phyloP scores from a whole-genome alignment of 2,329 filamentous ascomycete species.

The Cercospora citrullina region DNA sequence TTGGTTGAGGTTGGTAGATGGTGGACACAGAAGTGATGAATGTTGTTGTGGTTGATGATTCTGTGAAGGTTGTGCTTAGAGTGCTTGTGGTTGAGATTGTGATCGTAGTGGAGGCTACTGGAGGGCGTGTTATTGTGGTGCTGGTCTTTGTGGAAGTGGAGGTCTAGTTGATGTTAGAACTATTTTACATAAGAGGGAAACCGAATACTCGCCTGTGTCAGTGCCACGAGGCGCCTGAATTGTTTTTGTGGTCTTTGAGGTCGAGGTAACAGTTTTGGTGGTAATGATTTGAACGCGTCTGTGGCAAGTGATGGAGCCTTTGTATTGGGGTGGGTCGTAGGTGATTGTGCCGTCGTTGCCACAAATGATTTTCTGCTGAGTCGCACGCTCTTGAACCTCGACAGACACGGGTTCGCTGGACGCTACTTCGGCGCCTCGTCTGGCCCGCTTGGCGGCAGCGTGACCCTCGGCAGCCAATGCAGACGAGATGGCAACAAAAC shows the following conservation, averaged over 20 bases:
- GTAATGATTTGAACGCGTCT: slow-evolving; percentile 16
- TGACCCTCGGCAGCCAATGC: slow-evolving; percentile 18
- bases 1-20: slow-evolving; percentile 19
- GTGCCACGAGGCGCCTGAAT: slow-evolving; percentile 17
- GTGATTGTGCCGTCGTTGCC: slow-evolving; percentile 17
- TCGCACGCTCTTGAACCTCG: slow-evolving; percentile 9
- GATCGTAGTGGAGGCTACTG: slow-evolving; percentile 17
- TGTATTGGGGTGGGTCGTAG: slow-evolving; percentile 20
- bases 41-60: slow-evolving; percentile 11
- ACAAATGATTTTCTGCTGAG: slow-evolving; percentile 19
- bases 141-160: slow-evolving; percentile 11
- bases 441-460: slow-evolving; percentile 10
- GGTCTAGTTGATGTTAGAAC: slow-evolving; percentile 13
- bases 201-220: slow-evolving; percentile 8
- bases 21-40: slow-evolving; percentile 14
- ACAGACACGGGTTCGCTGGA: neutral
- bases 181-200: neutral
- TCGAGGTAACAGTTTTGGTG: slow-evolving; percentile 18
- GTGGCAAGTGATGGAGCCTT: slow-evolving; percentile 20
- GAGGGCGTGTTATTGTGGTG: slow-evolving; percentile 12
- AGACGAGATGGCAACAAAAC: slow-evolving; percentile 18
- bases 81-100: slow-evolving; percentile 17
- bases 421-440: slow-evolving; percentile 1
- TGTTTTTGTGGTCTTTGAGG: slow-evolving; percentile 14
- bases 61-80: slow-evolving; percentile 14